These are phyloP conservation scores for Hondaea fermentalgiana DNA, from an alignment of 108 stramenopile genomes.

Conservation along the genomic window DNA sequence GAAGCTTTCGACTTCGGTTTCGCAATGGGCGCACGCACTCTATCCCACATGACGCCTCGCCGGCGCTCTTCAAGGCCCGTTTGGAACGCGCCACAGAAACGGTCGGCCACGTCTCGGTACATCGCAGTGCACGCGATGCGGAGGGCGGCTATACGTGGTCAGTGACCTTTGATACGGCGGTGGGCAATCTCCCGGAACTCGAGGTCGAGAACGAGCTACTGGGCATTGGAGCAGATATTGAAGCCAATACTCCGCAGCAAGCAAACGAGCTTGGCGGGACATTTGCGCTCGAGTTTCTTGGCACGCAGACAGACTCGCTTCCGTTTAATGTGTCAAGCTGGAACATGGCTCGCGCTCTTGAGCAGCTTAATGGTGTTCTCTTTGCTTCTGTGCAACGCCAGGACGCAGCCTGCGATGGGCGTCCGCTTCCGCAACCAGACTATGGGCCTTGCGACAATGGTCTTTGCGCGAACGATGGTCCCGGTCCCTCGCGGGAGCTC, in stretches of 20 bases:
- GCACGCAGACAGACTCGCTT: conserved; percentile 28
- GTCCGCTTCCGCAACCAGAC: neutral
- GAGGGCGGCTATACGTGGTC: conserved; percentile 40
- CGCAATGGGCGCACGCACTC: conserved; percentile 24
- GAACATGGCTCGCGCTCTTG: conserved; percentile 13
- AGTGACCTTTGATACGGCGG: conserved; percentile 38
- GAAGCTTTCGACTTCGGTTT: conserved; percentile 5
- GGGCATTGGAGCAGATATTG: conserved; percentile 47
- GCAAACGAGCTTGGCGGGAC: conserved; percentile 60
- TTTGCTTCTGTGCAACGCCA: neutral
- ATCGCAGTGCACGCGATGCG: neutral
- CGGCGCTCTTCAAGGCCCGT: conserved; percentile 21
- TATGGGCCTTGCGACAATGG: neutral
- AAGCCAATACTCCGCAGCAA: conserved; percentile 37
- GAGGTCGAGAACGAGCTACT: conserved; percentile 31
- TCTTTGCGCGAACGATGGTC: neutral
- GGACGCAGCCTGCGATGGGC: neutral
- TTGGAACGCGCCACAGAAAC: conserved; percentile 32
- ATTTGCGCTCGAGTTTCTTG: conserved; percentile 56
- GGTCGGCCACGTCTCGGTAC: neutral
- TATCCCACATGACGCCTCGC: conserved; percentile 31
- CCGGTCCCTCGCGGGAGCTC: neutral
- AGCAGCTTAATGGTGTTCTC: neutral
- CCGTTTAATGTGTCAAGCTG: conserved; percentile 17
- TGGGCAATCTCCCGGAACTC: conserved; percentile 32